These are phyloP conservation scores for Bothriochloa decipiens DNA, from an alignment of 176 grass and related monocot species.

Conservation along the genomic window DNA sequence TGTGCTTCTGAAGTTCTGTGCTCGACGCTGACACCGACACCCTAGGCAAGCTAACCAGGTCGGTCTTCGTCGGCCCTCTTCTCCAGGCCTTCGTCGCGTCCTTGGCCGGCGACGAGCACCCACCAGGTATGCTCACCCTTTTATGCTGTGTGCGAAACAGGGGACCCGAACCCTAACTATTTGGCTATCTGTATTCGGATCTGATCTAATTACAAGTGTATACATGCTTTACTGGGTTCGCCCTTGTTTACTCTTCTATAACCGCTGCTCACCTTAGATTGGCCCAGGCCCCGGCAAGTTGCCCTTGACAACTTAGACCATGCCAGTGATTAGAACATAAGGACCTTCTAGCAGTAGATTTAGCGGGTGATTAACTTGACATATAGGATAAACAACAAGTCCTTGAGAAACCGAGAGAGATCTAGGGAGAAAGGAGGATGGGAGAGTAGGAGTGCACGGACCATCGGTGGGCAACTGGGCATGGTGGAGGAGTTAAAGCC, in stretches of 20 bases:
- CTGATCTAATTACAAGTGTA: background rate
- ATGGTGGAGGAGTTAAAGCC: too few relatives aligned
- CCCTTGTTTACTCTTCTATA: background rate
- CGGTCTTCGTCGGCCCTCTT: background rate
- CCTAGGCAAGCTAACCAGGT: background rate
- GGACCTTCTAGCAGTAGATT: too few relatives aligned
- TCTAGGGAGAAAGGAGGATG: too few relatives aligned
- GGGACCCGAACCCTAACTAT: background rate
- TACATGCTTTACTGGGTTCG: background rate
- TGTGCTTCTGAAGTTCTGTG: too few relatives aligned
- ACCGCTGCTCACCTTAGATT: background rate
- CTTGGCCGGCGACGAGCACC: background rate
- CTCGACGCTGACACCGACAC: background rate
- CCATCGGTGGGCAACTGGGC: too few relatives aligned
- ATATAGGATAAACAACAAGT: too few relatives aligned
- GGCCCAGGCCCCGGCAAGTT: background rate
- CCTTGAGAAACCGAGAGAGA: too few relatives aligned
- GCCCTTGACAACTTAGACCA: background rate
- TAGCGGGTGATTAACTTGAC: too few relatives aligned
- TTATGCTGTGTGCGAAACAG: background rate
- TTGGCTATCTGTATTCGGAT: background rate
- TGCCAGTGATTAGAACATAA: background rate
- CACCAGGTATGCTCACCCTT: background rate
- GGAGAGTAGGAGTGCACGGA: too few relatives aligned
- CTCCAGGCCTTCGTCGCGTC: background rate